phyloP scores from a whole-genome alignment of 495 filamentous ascomycete species.

The Tuber calosporum region DNA sequence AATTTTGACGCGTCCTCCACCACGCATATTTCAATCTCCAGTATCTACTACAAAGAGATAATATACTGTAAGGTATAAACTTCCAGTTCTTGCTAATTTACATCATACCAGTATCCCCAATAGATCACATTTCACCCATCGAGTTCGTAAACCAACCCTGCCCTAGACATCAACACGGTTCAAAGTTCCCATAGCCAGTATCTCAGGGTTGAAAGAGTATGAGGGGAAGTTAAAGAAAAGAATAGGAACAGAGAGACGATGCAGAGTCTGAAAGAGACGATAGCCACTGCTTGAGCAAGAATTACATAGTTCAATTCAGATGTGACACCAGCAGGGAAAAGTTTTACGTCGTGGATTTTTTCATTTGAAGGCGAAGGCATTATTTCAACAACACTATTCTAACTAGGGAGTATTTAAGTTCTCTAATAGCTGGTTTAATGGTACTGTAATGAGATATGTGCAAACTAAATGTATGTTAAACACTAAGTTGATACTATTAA shows the following conservation, averaged over 20 bases:
- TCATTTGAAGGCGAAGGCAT: background rate
- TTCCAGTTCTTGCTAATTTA: background rate
- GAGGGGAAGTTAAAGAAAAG: fast-evolving
- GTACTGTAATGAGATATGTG: too few relatives aligned
- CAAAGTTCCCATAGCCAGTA: background rate
- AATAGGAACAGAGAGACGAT: background rate
- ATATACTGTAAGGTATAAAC: background rate
- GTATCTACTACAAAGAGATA: background rate
- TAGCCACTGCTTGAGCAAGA: background rate
- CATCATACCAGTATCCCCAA: background rate
- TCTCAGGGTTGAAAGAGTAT: fast-evolving
- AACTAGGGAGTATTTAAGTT: background rate
- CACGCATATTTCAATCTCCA: background rate
- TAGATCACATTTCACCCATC: background rate
- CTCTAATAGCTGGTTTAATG: background rate
- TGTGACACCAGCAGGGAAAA: background rate
- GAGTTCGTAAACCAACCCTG: background rate
- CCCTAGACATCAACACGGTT: background rate
- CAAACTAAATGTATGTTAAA: background rate
- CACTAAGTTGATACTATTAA: fast-evolving
- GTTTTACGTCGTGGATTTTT: background rate
- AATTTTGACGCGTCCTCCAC: fast-evolving
- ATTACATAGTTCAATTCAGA: background rate
- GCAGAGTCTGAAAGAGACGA: background rate
- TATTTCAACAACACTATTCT: background rate